Conservation (phyloP, 2,329 filamentous ascomycete genomes). For the Lachnellula cervina region DNA sequence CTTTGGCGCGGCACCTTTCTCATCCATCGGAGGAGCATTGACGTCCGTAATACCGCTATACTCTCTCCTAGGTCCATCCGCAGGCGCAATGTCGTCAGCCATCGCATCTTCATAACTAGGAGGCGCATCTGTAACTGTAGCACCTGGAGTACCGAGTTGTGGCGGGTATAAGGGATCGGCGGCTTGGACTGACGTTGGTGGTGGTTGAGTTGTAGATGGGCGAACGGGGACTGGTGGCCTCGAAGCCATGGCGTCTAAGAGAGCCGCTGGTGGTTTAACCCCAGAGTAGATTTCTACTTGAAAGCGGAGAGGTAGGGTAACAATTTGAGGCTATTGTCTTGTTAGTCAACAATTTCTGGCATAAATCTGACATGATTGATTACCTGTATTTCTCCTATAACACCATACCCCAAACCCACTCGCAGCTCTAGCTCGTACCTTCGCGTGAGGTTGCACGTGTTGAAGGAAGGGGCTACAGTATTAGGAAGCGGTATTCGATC, state of each 20-base stretch:
- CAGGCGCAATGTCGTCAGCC: conserved; percentile 66
- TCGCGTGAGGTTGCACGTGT: conserved; percentile 80
- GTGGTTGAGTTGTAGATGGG: conserved; percentile 23
- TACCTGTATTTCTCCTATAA: conserved; percentile 40
- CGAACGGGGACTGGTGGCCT: conserved; percentile 12
- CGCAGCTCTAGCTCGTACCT: conserved; percentile 80
- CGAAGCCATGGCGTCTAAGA: conserved; percentile 61
- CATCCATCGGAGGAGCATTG: conserved; percentile 43
- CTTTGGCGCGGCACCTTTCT: conserved; percentile 17
- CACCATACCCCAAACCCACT: conserved; percentile 71
- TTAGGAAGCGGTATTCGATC: conserved; percentile 67
- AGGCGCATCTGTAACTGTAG: conserved; percentile 66
- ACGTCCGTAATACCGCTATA: conserved; percentile 62
- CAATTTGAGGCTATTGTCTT: conserved; percentile 57
- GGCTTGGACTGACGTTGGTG: conserved; percentile 26
- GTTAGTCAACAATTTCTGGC: background rate
- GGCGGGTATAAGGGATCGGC: conserved; percentile 54
- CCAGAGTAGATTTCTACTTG: conserved; percentile 81
- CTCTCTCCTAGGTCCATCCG: conserved; percentile 65
- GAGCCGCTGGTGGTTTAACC: conserved; percentile 71
- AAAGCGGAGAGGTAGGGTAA: conserved; percentile 74
- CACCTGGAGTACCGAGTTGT: conserved; percentile 45
- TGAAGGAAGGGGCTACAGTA: conserved; percentile 80
- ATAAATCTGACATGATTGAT: background rate
- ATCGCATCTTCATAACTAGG: conserved; percentile 94